Conservation (phyloP, 2,329 filamentous ascomycete species). For the Pseudomassariella vexata region DNA sequence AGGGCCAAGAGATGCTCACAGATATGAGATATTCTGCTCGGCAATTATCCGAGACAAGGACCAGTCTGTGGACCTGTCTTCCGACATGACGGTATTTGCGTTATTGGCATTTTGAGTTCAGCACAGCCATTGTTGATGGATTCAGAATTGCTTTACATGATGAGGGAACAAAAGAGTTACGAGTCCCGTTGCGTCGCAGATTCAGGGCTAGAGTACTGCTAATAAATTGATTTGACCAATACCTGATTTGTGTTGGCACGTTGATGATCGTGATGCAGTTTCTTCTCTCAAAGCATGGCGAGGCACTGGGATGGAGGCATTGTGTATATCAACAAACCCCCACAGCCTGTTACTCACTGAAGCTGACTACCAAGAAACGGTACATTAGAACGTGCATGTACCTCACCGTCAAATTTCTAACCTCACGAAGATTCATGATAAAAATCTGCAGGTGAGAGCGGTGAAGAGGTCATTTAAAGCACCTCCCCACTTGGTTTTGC, state of each 20-base stretch:
- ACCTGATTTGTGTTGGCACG: too few relatives aligned
- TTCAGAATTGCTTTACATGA: not conserved
- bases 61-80: too few relatives aligned
- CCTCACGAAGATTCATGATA: slow-evolving; percentile 58
- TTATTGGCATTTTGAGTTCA: slow-evolving; percentile 2
- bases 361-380: too few relatives aligned
- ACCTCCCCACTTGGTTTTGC: slow-evolving; percentile 43
- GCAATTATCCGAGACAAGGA: slow-evolving; percentile 4
- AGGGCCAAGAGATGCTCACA: slow-evolving; percentile 4
- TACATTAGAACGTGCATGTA: slow-evolving; percentile 52
- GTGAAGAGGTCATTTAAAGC: slow-evolving; percentile 44
- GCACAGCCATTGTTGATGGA: too few relatives aligned
- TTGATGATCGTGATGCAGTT: too few relatives aligned
- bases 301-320: too few relatives aligned
- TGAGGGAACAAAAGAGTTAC: too few relatives aligned
- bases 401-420: slow-evolving; percentile 82
- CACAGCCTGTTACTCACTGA: too few relatives aligned
- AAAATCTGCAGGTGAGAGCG: slow-evolving; percentile 78
- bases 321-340: too few relatives aligned
- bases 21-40: slow-evolving; percentile 9
- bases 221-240: too few relatives aligned
- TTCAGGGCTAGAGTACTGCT: not conserved
- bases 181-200: too few relatives aligned
- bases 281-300: too few relatives aligned
- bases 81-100: slow-evolving; percentile 4